Percentiles rank a stretch among this genome's conserved stretches.
Conservation (phyloP, 2,329 filamentous ascomycete species). For the Paracamarosporium sp. region DNA sequence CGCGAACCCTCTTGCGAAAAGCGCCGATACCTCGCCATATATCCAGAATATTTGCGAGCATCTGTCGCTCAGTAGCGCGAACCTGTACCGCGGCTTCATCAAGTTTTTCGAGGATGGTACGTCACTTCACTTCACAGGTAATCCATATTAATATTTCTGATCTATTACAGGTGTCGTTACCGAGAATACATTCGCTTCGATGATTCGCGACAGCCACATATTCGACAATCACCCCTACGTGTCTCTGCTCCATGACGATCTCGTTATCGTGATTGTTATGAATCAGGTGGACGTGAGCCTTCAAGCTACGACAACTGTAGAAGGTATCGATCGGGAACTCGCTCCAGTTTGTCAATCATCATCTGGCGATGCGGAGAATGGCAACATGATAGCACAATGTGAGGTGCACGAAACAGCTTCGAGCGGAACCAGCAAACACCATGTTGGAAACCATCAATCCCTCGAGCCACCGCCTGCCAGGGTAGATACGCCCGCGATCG, state of each 20-base stretch:
- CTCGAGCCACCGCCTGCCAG: neutral
- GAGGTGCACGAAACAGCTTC: too few species aligned
- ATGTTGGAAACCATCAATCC: neutral
- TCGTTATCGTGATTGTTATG: neutral
- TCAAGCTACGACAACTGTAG: neutral
- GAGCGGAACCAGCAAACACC: too few species aligned
- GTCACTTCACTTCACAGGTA: neutral
- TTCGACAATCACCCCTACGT: neutral
- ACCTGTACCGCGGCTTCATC: neutral
- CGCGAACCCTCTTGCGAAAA: neutral
- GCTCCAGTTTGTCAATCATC: neutral
- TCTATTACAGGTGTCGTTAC: neutral
- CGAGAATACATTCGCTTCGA: neutral
- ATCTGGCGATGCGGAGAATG: neutral
- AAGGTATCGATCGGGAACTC: neutral
- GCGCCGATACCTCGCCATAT: neutral
- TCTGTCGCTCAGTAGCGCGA: neutral
- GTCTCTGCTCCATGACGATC: neutral
- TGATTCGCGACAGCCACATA: neutral
- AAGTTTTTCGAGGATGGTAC: constrained; percentile 3
- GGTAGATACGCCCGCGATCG: neutral
- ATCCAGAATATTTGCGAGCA: neutral
- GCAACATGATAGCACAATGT: neutral
- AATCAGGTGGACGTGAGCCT: neutral
- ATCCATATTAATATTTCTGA: neutral